These are phyloP conservation scores for Uronychia setigera DNA, from an alignment of 73 alveolate species.

Conservation along the genomic window DNA sequence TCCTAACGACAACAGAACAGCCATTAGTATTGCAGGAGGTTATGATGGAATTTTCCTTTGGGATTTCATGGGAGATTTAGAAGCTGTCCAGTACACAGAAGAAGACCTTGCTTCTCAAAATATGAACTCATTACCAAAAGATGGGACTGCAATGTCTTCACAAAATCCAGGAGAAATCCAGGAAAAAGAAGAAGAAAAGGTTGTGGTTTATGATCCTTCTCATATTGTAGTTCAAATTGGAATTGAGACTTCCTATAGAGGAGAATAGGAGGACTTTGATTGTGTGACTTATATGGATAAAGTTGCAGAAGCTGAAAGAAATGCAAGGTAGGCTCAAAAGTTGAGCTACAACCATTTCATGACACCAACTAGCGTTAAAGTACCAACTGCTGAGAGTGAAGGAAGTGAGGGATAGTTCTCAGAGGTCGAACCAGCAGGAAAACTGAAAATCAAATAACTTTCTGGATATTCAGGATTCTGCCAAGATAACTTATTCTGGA, in stretches of 20 bases:
- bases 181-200: slow-evolving; percentile 15
- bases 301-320: neutral
- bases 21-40: slow-evolving; percentile 77
- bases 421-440: slow-evolving; percentile 56
- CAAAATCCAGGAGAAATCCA: slow-evolving; percentile 29
- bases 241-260: neutral
- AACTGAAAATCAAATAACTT: slow-evolving; percentile 4
- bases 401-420: slow-evolving; percentile 47
- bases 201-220: neutral
- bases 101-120: slow-evolving; percentile 6
- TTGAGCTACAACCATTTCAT: slow-evolving; percentile 21
- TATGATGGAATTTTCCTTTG: slow-evolving; percentile 85
- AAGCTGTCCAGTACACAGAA: slow-evolving; percentile 22
- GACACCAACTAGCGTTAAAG: slow-evolving; percentile 11
- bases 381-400: slow-evolving; percentile 22
- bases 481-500: slow-evolving; percentile 78
- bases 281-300: slow-evolving; percentile 1
- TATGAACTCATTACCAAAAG: neutral
- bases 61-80: slow-evolving; percentile 83
- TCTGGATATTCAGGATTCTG: slow-evolving; percentile 44
- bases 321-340: slow-evolving; percentile 9
- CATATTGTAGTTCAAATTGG: neutral
- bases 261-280: neutral
- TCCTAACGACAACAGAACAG: slow-evolving; percentile 77
- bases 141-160: slow-evolving; percentile 8